Conservation (phyloP, 768 basidiomycete species). For the Suillus clintonianus region DNA sequence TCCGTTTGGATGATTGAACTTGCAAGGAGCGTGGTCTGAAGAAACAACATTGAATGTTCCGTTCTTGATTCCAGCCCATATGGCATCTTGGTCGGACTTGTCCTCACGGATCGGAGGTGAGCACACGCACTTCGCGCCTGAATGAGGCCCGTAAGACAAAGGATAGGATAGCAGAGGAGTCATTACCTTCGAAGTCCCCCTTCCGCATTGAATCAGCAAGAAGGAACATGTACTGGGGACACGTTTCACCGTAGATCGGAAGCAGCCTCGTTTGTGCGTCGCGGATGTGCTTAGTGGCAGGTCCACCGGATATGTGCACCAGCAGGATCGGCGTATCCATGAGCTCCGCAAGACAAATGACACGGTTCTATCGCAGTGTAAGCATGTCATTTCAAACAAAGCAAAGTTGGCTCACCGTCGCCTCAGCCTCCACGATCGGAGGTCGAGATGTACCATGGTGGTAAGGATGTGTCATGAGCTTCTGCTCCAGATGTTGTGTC, state of each 20-base stretch:
- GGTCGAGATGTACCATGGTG: slow-evolving; percentile 19
- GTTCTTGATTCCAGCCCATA: slow-evolving; percentile 18
- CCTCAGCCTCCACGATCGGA: slow-evolving; percentile 19
- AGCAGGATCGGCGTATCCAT: slow-evolving; percentile 21
- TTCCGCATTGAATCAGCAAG: slow-evolving; percentile 17
- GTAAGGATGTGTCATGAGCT: slow-evolving; percentile 18
- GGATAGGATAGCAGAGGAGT: neutral
- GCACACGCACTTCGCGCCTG: slow-evolving; percentile 19
- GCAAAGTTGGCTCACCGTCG: slow-evolving; percentile 4
- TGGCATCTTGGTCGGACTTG: slow-evolving; percentile 15
- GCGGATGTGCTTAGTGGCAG: slow-evolving; percentile 15
- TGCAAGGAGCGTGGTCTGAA: slow-evolving; percentile 34
- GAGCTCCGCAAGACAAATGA: slow-evolving; percentile 14
- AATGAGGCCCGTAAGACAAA: neutral
- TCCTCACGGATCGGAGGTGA: slow-evolving; percentile 18
- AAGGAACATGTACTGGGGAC: slow-evolving; percentile 19
- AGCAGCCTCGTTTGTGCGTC: slow-evolving; percentile 19
- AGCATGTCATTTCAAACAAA: neutral
- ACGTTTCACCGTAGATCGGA: slow-evolving; percentile 21
- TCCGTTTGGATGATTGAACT: slow-evolving; percentile 27
- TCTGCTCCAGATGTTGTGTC: slow-evolving; percentile 14
- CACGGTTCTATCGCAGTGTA: slow-evolving; percentile 7
- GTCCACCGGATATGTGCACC: slow-evolving; percentile 16
- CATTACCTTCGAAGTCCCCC: slow-evolving; percentile 15
- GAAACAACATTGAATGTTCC: slow-evolving; percentile 32